Conservation (phyloP, 176 grass and related monocot genomes). For the Avena atlantica region DNA sequence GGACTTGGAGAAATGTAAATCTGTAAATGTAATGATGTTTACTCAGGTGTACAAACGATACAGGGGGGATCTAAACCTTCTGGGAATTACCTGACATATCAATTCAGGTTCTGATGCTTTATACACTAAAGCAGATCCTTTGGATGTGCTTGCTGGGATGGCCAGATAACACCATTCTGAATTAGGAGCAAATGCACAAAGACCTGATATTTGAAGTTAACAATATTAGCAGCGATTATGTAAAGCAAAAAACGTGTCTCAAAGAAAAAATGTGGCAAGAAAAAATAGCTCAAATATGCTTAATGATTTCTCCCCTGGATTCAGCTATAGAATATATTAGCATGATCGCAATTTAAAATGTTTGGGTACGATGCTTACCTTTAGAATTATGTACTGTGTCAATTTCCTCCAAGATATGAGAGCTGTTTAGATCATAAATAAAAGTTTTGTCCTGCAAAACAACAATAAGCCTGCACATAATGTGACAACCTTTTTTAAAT, state of each 20-base stretch:
- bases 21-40: neutral
- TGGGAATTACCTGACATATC: slow-evolving; percentile 78
- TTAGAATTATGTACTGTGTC: slow-evolving; percentile 85
- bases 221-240: slow-evolving; percentile 28
- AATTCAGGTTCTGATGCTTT: slow-evolving; percentile 91
- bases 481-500: slow-evolving; percentile 47
- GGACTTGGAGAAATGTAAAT: neutral
- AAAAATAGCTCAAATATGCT: neutral
- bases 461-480: slow-evolving; percentile 90
- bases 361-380: slow-evolving; percentile 57
- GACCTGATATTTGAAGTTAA: slow-evolving; percentile 57
- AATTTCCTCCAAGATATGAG: slow-evolving; percentile 84
- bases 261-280: neutral
- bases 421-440: slow-evolving; percentile 87
- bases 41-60: neutral
- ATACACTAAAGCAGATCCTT: slow-evolving; percentile 90
- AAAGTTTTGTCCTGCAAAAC: slow-evolving; percentile 88
- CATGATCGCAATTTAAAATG: neutral
- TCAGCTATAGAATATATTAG: neutral
- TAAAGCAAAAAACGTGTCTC: neutral
- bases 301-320: neutral
- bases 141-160: slow-evolving; percentile 85
- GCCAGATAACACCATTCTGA: slow-evolving; percentile 86
- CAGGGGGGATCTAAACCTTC: slow-evolving; percentile 5
- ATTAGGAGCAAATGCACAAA: slow-evolving; percentile 93